phyloP scores from a whole-genome alignment of 176 grass and related monocot species.

The Elymus sibiricus region DNA sequence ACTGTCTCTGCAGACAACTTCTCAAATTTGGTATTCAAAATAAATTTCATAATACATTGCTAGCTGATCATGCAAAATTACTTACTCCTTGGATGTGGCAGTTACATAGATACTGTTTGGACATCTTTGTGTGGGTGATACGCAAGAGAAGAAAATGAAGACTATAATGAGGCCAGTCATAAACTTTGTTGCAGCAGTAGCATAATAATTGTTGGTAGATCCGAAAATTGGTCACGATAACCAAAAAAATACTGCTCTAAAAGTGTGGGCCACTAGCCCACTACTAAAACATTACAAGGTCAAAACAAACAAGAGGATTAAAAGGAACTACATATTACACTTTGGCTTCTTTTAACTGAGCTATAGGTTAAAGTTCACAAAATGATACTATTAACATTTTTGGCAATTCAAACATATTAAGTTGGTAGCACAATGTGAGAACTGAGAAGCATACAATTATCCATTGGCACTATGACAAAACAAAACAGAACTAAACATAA shows the following conservation, averaged over 20 bases:
- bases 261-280: too few relatives aligned
- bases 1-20: not conserved
- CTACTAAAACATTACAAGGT: not conserved
- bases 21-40: not conserved
- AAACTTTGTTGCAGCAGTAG: not conserved
- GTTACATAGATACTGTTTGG: not conserved
- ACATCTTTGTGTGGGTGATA: not conserved
- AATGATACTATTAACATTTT: not conserved
- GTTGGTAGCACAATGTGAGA: not conserved
- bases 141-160: not conserved
- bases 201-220: not conserved
- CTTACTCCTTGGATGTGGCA: not conserved
- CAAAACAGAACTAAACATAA: too few relatives aligned
- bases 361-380: not conserved
- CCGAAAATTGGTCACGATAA: not conserved
- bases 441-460: not conserved
- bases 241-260: not conserved
- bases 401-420: not conserved
- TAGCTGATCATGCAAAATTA: not conserved
- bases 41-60: not conserved
- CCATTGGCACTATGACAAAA: not conserved
- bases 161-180: not conserved
- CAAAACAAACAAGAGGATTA: not conserved
- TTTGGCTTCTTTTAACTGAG: not conserved
- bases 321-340: not conserved